Evolutionary conservation across 2,329 filamentous ascomycete species (phyloP), one percentile per base, ranked within the genome.

Genomic region (Claviceps sp.): DNA sequence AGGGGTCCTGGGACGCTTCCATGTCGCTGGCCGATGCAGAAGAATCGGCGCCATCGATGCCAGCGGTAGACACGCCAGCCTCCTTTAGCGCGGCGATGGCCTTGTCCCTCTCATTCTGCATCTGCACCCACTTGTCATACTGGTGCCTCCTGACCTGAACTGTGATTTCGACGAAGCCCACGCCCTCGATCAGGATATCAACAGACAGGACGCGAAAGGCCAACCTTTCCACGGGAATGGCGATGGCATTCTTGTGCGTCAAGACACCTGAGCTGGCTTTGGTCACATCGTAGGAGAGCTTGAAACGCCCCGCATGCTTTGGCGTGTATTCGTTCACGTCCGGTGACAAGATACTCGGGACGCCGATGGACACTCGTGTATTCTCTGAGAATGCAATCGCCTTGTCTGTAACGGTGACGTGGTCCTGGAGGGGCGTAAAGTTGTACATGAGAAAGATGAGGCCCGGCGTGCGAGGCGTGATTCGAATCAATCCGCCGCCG

Each of bases 101-200:
- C 54, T 60, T 64, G 46, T 49, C 57, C 49, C 45, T 53, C 16
- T 54, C 54, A 60, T 56, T 29, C 50, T 54, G 45, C 50, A 52
- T 52, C n/a, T n/a, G 34, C 1, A 50, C 43, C 42, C 53, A 55
- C n/a, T 45, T 50, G 38, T 65, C 55, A 23, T 62, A 45, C 53
- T 75, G 71, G 61, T 68, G 77, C 16, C 74, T 78, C 49, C 91
- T 80, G 9, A 94, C 80, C 68, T 98, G 91, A 3, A 83, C 83
- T 0, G 82, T 83, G 42, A 98, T 67, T 67, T 98, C 93, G 2
- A 98, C 77, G 86, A 94, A 98, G 7, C 93, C 93, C 26, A 89
- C 84, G 2, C 93, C 89, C 65, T 97, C 91, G 48, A 98, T 82
- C 14, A 98, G 71, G 23, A 98, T 81, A 62, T 98, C 94, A 0